Evolutionary conservation across 345 rosid species (phyloP), one percentile per base, ranked within the genome.

Genomic region (Sisymbrium irio): DNA sequence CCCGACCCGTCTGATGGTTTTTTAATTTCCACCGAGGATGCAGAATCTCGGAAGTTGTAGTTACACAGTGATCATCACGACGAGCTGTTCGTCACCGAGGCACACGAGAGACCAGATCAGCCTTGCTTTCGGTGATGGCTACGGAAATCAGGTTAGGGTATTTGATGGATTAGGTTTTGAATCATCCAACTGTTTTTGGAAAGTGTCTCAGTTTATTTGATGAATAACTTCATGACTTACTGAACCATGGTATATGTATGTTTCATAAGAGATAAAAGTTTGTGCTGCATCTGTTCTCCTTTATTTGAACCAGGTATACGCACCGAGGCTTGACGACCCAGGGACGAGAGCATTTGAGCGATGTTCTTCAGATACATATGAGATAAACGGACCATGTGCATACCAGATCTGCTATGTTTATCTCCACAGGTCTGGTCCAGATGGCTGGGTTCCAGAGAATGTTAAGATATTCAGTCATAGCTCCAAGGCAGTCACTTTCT

Each of bases 61-160:
- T 4, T 90, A 88, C 72, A 76, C 81, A 3, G 87, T 85, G 35
- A 30, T 62, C 5, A 70, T 87, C 32, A 64, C 75, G 36, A 90
- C 93, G 14, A 85, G 93, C 78, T 85, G 87, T 60, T 76, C 87
- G 11, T 89, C 96, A 2, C 74, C 88, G 10, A 32, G 13, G 22
- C 83, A 81, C 60, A 85, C 89, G 0, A 62, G 88, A 60, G 96
- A 90, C 69, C 96, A 83, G 44, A 85, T 90, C 72, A 85, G 96
- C 40, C 81, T 90, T 9, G 44, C 85, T 0, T 90, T 88, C 35
- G 90, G 96, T 0, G 90, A 90, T 65, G 84, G 84, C 44, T 80
- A 85, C 63, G 96, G 90, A 69, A 81, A 85, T 77, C 88, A 81
- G 89, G 89, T 32, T 87, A 11, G 20, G 28, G 25, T 22, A n/a